These are phyloP conservation scores for Phragmites australis DNA, from an alignment of 176 grass and related monocot genomes.

Conservation along the genomic window DNA sequence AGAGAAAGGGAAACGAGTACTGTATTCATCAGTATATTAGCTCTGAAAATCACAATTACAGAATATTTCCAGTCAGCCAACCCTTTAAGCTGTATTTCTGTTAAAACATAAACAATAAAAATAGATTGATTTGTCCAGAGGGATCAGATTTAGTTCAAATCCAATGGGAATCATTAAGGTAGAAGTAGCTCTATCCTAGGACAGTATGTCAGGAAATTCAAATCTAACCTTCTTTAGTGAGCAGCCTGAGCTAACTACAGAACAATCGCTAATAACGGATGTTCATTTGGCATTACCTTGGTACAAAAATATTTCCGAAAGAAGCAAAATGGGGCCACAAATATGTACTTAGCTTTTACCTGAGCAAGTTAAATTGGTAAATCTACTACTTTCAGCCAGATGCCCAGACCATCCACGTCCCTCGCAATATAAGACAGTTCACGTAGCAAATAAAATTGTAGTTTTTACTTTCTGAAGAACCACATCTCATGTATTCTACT, in stretches of 20 bases:
- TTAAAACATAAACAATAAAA: not conserved
- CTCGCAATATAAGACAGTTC: not conserved
- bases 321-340: not conserved
- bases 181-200: not conserved
- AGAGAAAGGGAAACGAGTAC: conserved; percentile 11
- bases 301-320: not conserved
- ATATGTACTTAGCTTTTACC: not conserved
- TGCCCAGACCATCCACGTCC: not conserved
- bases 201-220: conserved; percentile 4
- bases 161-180: not conserved
- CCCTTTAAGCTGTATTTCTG: not conserved
- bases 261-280: not conserved
- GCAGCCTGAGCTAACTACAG: not conserved
- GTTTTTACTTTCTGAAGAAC: conserved; percentile 11
- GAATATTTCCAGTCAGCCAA: conserved; percentile 21
- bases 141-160: not conserved
- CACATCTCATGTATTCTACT: not conserved
- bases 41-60: not conserved
- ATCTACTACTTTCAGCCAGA: not conserved
- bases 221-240: not conserved
- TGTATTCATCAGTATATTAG: not conserved
- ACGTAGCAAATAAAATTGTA: not conserved
- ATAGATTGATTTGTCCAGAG: not conserved
- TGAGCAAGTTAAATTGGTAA: not conserved
- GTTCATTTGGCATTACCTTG: not conserved